Evolutionary conservation across 768 basidiomycete genomes (phyloP), one percentile per base, ranked within the genome.

Genomic region (Russula griseocarnosa): DNA sequence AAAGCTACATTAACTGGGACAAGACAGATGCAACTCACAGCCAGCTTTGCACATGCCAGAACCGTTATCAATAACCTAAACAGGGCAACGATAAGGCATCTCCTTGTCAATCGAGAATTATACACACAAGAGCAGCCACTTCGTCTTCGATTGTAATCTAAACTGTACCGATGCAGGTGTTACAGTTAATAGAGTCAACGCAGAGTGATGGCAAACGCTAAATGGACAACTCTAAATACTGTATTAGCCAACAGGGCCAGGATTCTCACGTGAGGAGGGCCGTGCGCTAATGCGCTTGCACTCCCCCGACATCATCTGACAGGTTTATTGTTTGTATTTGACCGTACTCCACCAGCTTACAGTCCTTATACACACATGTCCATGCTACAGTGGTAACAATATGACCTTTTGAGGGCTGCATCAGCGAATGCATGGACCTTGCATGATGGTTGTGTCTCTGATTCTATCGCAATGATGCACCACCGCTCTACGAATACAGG

Each of bases 41-140:
- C 96, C 96, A 85, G 96, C 96, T 82, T 98, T 98, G 90, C 96
- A 98, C 95, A 98, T 98, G 79, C 95, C 96, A 73, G 95, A 98
- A 74, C 92, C 93, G 76, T 92, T 92, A 78, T 93, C 89, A 75
- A 91, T 88, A 77, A 92, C 90, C 89, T 90, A 68, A 24, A 56
- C 69, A 20, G 50, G 5, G 22, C 7, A 50, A 51, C 52, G 51
- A 64, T 38, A 58, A 53, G 50, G 40, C n/a, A n/a, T n/a, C n/a
- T n/a, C n/a, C n/a, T n/a, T n/a, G n/a, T n/a, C n/a, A n/a, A n/a
- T n/a, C n/a, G n/a, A n/a, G n/a, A n/a, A n/a, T n/a, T n/a, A n/a
- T n/a, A n/a, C n/a, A n/a, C 71, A 81, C 79, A 73, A 81, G 76
- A 70, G 79, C 84, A 69, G 85, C 83, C 55, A 85, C 81, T 73